Base-by-base conservation (phyloP, 495 filamentous ascomycete genomes). In the Penicillium psychrofluorescens region DNA sequence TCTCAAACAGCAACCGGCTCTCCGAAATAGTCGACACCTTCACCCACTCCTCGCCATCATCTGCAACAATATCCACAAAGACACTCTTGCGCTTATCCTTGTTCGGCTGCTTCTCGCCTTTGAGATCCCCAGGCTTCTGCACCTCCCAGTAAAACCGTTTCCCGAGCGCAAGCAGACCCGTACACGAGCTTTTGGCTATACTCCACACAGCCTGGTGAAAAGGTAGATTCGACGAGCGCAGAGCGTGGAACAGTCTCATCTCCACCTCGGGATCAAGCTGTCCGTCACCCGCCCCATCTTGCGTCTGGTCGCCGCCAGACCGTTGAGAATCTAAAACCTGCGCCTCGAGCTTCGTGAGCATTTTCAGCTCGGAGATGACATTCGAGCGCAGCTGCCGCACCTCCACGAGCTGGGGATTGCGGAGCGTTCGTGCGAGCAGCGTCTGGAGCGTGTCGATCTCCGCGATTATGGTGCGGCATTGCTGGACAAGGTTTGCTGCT, bases 21-120 rank as follows among this genome's bases (percentile, higher is more conserved):
- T 77, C 71, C 43, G 77, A 76, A 28, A 81, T 61, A 16, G 76
- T 81, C 38, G 74, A 80, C 2, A 83, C 75, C 50, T 81, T 83
- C 48, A 81, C 71, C 79, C 79, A 80, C 50, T 76, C 68, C 51
- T 66, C 62, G 39, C 76, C 76, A 54, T 76, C 68, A 55, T 72
- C 66, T 1, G 76, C 71, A 32, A 78, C 60, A 46, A 78, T 68
- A 59, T 73, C 72, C 29, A 77, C 58, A 32, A 65, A 56, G 8
- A 67, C 64, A 44, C 70, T 70, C 47, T 63, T 58, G 52, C 62
- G 63, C 41, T 75, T 71, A 38, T 67, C 51, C 31, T 64, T 63
- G 11, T 49, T 59, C 14, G 64, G 49, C 36, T 57, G 57, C 37
- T 63, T 61, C 39, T 55, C 52, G 38, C 52, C 44, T 45, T 61